Percentiles rank a stretch among this genome's conserved stretches.
These are phyloP conservation scores for Zelonia costaricensis DNA, from an alignment of 208 protist genomes.

Conservation along the genomic window DNA sequence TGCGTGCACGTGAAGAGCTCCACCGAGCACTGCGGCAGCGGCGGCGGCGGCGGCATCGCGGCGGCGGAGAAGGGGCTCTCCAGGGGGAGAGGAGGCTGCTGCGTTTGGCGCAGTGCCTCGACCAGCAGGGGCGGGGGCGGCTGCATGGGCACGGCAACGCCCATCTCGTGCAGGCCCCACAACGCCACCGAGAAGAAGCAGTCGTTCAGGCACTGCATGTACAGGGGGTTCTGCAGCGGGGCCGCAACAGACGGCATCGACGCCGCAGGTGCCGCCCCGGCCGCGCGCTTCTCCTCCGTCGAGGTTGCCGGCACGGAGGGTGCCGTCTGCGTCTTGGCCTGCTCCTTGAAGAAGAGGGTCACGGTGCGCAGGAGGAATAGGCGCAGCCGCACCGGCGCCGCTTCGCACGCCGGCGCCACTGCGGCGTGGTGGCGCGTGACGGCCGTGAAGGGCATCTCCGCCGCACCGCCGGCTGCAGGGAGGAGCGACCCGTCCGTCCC, in stretches of 20 bases:
- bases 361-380: conserved; percentile 26
- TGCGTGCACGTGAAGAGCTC: conserved; percentile 30
- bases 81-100: conserved; percentile 10
- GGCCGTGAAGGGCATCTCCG: neutral
- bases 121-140: conserved; percentile 22
- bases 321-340: neutral
- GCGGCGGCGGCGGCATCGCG: too few relatives aligned
- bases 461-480: neutral
- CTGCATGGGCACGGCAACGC: conserved; percentile 25
- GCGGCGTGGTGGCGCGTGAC: neutral
- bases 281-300: neutral
- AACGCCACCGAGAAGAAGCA: conserved; percentile 26
- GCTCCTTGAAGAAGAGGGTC: conserved; percentile 30
- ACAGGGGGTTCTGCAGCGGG: conserved; percentile 17
- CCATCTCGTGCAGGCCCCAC: conserved; percentile 38
- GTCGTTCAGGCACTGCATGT: conserved; percentile 35
- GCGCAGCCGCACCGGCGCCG: conserved; percentile 22
- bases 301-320: neutral
- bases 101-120: conserved; percentile 21
- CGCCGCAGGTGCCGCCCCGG: neutral
- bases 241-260: neutral
- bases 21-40: conserved; percentile 13
- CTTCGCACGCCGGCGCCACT: neutral
- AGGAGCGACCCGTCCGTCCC: neutral
- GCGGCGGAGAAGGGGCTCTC: neutral